A percentile compares a stretch with the other conserved stretches of the same genome.
Conservation (phyloP, 2,329 filamentous ascomycete species). For the Diaporthe ampelina region DNA sequence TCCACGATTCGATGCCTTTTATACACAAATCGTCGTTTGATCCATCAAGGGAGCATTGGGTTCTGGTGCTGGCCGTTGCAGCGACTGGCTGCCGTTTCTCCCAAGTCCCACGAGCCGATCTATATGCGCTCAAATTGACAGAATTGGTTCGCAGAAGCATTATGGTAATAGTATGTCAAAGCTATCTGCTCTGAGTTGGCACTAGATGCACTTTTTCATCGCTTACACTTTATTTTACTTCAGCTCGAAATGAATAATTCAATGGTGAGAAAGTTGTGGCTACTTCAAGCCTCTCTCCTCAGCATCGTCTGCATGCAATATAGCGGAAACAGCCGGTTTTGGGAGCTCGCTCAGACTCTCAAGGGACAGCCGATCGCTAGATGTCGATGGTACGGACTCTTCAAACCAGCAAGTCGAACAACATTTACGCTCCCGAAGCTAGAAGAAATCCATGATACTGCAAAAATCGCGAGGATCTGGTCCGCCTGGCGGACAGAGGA, state of each 20-base stretch:
- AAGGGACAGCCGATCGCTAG: not conserved
- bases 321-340: constrained; percentile 1
- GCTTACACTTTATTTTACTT: not conserved
- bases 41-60: constrained; percentile 2
- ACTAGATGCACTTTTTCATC: too few relatives aligned
- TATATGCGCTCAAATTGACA: not conserved
- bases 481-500: not conserved
- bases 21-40: constrained; percentile 2
- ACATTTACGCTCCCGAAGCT: not conserved
- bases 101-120: not conserved
- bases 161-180: not conserved
- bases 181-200: too few relatives aligned
- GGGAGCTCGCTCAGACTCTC: not conserved
- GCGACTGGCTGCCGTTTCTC: constrained; percentile 4
- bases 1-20: not conserved
- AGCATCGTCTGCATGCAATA: not conserved
- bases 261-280: not conserved
- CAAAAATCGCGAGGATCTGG: not conserved
- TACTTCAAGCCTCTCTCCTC: not conserved
- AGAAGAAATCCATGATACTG: not conserved
- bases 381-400: not conserved
- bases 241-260: not conserved
- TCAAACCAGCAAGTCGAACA: not conserved
- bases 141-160: not conserved
- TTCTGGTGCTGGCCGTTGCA: constrained; percentile 1